phyloP scores from a whole-genome alignment of 2,329 filamentous ascomycete genomes.

The Clonostachys solani region DNA sequence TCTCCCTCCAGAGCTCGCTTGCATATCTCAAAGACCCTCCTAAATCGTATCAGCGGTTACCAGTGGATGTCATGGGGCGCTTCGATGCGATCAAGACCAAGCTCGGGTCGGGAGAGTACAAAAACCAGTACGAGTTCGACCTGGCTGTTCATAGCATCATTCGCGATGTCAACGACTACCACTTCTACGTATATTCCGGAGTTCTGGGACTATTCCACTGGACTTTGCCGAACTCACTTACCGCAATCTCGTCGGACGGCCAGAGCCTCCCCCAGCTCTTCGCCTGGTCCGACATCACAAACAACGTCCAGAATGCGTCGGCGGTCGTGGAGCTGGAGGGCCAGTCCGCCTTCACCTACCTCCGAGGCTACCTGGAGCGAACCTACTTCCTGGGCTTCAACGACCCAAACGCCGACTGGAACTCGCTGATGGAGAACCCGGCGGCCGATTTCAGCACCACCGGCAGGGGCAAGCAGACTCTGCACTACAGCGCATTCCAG shows the following conservation, averaged over 20 bases:
- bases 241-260: too few relatives aligned
- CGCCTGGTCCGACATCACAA: too few relatives aligned
- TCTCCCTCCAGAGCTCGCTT: conserved; percentile 43
- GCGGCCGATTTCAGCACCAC: too few relatives aligned
- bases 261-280: too few relatives aligned
- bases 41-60: conserved; percentile 39
- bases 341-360: conserved; percentile 28
- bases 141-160: conserved; percentile 48
- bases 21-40: conserved; percentile 48
- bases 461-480: too few relatives aligned
- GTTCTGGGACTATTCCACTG: conserved; percentile 28
- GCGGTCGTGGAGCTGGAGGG: conserved; percentile 13
- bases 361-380: too few relatives aligned
- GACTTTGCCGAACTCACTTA: conserved; percentile 27
- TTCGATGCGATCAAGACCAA: conserved; percentile 40
- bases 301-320: too few relatives aligned
- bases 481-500: too few relatives aligned
- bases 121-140: conserved; percentile 52
- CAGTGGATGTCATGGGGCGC: conserved; percentile 39
- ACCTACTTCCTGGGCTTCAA: too few relatives aligned
- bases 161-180: conserved; percentile 56
- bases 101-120: conserved; percentile 32
- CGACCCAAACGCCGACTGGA: too few relatives aligned
- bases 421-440: too few relatives aligned
- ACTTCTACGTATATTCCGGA: conserved; percentile 50